These are phyloP conservation scores for Cladosporium sp. DNA, from an alignment of 2,329 filamentous ascomycete genomes.

Conservation along the genomic window DNA sequence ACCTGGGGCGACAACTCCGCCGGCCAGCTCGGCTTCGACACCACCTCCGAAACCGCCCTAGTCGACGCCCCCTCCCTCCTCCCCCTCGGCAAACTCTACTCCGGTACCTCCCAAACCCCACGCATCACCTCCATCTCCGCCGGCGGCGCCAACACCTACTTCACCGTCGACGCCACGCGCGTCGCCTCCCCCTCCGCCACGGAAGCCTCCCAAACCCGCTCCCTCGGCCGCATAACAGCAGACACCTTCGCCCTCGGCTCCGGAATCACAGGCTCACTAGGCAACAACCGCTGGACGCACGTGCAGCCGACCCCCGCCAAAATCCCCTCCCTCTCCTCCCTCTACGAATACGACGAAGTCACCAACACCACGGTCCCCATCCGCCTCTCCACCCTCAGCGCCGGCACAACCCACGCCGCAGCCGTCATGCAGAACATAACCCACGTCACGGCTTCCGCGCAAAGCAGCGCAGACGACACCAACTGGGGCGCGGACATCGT, in stretches of 20 bases:
- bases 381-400: constrained; percentile 64
- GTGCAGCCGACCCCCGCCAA: constrained; percentile 72
- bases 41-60: constrained; percentile 55
- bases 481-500: constrained; percentile 87
- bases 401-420: constrained; percentile 74
- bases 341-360: constrained; percentile 82
- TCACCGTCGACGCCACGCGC: constrained; percentile 72
- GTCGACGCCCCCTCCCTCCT: constrained; percentile 68
- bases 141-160: constrained; percentile 81
- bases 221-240: constrained; percentile 55
- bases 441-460: constrained; percentile 42
- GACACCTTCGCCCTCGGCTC: constrained; percentile 86
- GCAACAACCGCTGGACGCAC: constrained; percentile 86
- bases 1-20: constrained; percentile 85
- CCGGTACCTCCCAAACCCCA: constrained; percentile 56
- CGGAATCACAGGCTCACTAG: constrained; percentile 77
- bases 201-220: constrained; percentile 32
- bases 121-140: constrained; percentile 74
- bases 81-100: constrained; percentile 68
- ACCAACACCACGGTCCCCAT: constrained; percentile 68
- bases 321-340: constrained; percentile 73
- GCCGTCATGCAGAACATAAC: constrained; percentile 79
- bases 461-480: constrained; percentile 58
- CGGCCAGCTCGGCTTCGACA: constrained; percentile 85
- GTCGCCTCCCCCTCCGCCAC: constrained; percentile 32